Percentiles rank a stretch among this genome's conserved stretches.
Evolutionary conservation across 1,284 basidiomycete genomes (phyloP).

Genomic region (Amylostereum areolatum): DNA sequence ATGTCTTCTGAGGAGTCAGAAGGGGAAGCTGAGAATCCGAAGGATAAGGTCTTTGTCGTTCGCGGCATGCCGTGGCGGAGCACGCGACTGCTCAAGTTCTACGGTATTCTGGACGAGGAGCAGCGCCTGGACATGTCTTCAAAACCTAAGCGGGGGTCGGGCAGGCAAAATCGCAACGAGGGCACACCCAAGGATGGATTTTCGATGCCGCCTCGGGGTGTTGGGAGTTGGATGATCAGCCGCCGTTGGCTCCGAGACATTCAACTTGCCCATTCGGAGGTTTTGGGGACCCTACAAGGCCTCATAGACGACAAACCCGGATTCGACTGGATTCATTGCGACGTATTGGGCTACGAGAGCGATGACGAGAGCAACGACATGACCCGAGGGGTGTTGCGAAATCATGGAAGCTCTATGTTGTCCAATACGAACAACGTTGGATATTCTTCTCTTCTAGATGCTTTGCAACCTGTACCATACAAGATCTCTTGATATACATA

Average conservation of each 20-base stretch:
- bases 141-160: slow-evolving; percentile 50
- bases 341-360: slow-evolving; percentile 50
- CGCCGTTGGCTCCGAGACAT: slow-evolving; percentile 47
- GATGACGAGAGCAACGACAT: slow-evolving; percentile 29
- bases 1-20: slow-evolving; percentile 77
- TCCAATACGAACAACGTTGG: background rate
- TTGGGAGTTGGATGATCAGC: slow-evolving; percentile 72
- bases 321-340: slow-evolving; percentile 42
- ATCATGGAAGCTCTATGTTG: slow-evolving; percentile 4
- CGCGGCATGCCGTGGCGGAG: slow-evolving; percentile 62
- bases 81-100: slow-evolving; percentile 49
- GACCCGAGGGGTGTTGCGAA: background rate
- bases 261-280: slow-evolving; percentile 36
- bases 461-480: slow-evolving; percentile 13
- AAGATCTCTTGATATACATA: slow-evolving; percentile 1
- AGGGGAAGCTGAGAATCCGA: slow-evolving; percentile 32
- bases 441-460: slow-evolving; percentile 20
- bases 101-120: slow-evolving; percentile 53
- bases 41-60: slow-evolving; percentile 26
- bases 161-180: slow-evolving; percentile 45
- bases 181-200: slow-evolving; percentile 55
- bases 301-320: slow-evolving; percentile 39
- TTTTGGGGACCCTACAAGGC: slow-evolving; percentile 34
- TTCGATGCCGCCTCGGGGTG: slow-evolving; percentile 53
- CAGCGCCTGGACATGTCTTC: slow-evolving; percentile 29